Base-by-base conservation (phyloP, 306 rosid species). In the Parietaria judaica region DNA sequence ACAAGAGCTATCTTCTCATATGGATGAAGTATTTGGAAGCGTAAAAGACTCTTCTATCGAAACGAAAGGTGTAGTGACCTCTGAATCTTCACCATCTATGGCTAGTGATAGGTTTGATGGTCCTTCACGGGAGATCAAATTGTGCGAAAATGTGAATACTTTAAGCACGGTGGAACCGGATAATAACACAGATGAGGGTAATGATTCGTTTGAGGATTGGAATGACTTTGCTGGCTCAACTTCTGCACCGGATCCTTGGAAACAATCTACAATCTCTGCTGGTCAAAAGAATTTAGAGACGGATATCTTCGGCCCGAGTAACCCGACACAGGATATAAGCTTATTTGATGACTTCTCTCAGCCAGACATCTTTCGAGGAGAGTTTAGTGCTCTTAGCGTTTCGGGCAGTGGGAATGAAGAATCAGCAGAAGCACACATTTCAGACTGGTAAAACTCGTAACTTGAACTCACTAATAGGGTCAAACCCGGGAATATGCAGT, bases 201-300 rank as follows among this genome's bases (percentile, higher is more conserved):
- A 73, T 64, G 73, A 66, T 65, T 71, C 80, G 49, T 74, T 76
- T 68, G 86, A 85, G 76, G 80, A 52, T 17, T 83, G 88, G 86
- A 75, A 79, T 78, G 83, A 50, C 73, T 83, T 89, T 62, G 65
- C 82, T 51, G 74, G 82, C 72, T 78, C 66, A 60, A 47, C 82
- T 65, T 54, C 66, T 52, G 51, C 48, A 14, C 80, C 61, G 57
- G 77, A 70, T 75, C 75, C 72, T 70, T 36, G 64, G 74, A 70
- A 76, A 63, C 84, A 83, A 74, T 58, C 59, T 35, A 61, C 63
- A 6, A 59, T 61, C 37, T 60, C 74, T 14, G 66, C 81, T 56
- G 68, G 70, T 39, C 86, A 68, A 31, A 70, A 60, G 68, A 68
- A 71, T 11, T 66, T 87, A 64, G 90, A 70, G 52, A 37, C 56